Conservation (phyloP, 2,329 filamentous ascomycete species). For the Ceratocystiopsis sp. region DNA sequence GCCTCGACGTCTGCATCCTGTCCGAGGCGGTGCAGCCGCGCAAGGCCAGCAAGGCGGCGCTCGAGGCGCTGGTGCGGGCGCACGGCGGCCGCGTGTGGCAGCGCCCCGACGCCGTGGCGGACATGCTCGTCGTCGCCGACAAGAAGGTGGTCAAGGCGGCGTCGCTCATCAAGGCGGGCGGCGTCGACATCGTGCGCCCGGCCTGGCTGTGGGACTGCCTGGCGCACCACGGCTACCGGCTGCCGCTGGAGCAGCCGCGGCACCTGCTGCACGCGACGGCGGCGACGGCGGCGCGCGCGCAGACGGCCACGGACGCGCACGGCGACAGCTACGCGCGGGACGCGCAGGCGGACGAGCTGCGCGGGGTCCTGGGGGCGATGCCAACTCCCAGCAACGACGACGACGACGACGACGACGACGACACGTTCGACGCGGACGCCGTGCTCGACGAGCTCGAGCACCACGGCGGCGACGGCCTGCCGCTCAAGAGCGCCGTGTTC, state of each 20-base stretch:
- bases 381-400: slow-evolving; percentile 6
- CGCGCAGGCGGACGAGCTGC: slow-evolving; percentile 17
- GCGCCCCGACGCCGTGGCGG: slow-evolving; percentile 41
- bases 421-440: slow-evolving; percentile 23
- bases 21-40: slow-evolving; percentile 53
- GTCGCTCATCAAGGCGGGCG: slow-evolving; percentile 54
- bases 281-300: slow-evolving; percentile 33
- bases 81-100: slow-evolving; percentile 72
- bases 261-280: slow-evolving; percentile 60
- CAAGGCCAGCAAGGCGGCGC: slow-evolving; percentile 60
- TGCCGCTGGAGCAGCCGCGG: slow-evolving; percentile 34
- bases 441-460: slow-evolving; percentile 40
- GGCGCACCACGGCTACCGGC: slow-evolving; percentile 38
- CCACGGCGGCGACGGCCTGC: slow-evolving; percentile 30
- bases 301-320: slow-evolving; percentile 52
- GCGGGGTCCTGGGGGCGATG: slow-evolving; percentile 22
- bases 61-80: slow-evolving; percentile 67
- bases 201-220: slow-evolving; percentile 76
- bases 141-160: slow-evolving; percentile 68
- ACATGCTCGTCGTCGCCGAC: slow-evolving; percentile 62
- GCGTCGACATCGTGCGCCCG: slow-evolving; percentile 58
- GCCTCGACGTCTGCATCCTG: slow-evolving; percentile 67
- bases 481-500: slow-evolving; percentile 36
- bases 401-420: slow-evolving; percentile 5
- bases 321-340: slow-evolving; percentile 74